A percentile compares a stretch with the other conserved stretches of the same genome.
Conservation (phyloP, 2,329 filamentous ascomycete species). For the Penicillium rolfsii region DNA sequence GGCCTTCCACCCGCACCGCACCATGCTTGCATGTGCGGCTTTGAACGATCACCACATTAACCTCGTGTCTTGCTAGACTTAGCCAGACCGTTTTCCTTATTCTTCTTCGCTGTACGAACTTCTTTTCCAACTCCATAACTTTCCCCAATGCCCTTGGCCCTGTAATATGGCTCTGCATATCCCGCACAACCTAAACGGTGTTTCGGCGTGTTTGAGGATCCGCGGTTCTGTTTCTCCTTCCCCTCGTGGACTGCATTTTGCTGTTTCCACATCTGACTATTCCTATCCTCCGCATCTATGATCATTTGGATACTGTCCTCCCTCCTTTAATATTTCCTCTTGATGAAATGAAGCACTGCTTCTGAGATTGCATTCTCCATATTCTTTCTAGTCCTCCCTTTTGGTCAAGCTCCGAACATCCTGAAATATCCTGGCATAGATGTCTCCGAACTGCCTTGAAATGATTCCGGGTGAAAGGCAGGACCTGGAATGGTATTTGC, state of each 20-base stretch:
- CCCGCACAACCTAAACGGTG: constrained; percentile 15
- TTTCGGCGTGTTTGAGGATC: constrained; percentile 14
- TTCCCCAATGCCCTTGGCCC: not conserved
- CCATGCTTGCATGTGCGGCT: constrained; percentile 85
- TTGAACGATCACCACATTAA: constrained; percentile 89
- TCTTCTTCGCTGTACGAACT: constrained; percentile 2
- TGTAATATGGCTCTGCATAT: constrained; percentile 21
- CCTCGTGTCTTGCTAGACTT: constrained; percentile 68
- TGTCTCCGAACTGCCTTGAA: not conserved
- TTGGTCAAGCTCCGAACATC: not conserved
- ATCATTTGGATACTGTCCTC: not conserved
- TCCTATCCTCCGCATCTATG: not conserved
- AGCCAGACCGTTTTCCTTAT: not conserved
- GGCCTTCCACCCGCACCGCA: constrained; percentile 92
- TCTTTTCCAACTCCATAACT: not conserved
- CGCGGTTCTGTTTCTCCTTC: not conserved
- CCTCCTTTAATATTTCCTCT: not conserved
- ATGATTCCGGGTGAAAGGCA: not conserved
- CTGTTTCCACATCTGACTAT: not conserved
- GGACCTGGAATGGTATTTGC: not conserved
- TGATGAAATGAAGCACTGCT: constrained; percentile 2
- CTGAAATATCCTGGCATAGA: constrained; percentile 6
- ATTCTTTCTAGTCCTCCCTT: not conserved
- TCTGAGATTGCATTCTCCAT: not conserved
- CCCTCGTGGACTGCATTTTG: not conserved